Percentiles rank a stretch among this genome's conserved stretches.
Conservation (phyloP, 768 basidiomycete genomes). For the Naganishia vaughanmartiniae region DNA sequence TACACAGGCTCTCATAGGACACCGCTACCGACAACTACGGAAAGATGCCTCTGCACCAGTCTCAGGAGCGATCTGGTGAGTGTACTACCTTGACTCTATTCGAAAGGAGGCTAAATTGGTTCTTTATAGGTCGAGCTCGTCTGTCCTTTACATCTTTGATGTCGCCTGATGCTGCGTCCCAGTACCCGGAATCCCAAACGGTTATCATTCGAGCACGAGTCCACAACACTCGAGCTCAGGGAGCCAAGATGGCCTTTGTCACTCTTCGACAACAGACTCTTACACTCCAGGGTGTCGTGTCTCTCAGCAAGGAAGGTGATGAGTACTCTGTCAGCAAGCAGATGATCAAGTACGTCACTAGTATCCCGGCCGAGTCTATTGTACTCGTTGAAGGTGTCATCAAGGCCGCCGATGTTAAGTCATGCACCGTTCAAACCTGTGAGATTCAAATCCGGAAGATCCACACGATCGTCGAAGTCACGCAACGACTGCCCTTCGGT, state of each 20-base stretch:
- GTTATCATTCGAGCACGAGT: constrained; percentile 85
- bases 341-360: constrained; percentile 89
- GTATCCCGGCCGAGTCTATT: constrained; percentile 78
- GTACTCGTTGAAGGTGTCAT: constrained; percentile 83
- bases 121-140: constrained; percentile 56
- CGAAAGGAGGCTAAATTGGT: background rate
- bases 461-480: constrained; percentile 74
- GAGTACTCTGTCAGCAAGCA: constrained; percentile 73
- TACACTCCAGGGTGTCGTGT: constrained; percentile 75
- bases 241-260: constrained; percentile 90
- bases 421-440: constrained; percentile 78
- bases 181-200: constrained; percentile 56
- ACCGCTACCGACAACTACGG: constrained; percentile 76
- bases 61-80: constrained; percentile 65
- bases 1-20: constrained; percentile 40
- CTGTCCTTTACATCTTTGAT: constrained; percentile 67
- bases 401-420: constrained; percentile 80
- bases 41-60: constrained; percentile 82
- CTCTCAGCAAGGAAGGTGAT: constrained; percentile 61
- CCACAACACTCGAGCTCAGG: constrained; percentile 86
- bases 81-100: background rate
- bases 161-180: constrained; percentile 14
- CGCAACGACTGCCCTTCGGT: constrained; percentile 78
- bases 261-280: constrained; percentile 82
- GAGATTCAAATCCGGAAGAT: constrained; percentile 82